Base-by-base conservation (phyloP, 768 basidiomycete species). In the Kwoniella sp. region DNA sequence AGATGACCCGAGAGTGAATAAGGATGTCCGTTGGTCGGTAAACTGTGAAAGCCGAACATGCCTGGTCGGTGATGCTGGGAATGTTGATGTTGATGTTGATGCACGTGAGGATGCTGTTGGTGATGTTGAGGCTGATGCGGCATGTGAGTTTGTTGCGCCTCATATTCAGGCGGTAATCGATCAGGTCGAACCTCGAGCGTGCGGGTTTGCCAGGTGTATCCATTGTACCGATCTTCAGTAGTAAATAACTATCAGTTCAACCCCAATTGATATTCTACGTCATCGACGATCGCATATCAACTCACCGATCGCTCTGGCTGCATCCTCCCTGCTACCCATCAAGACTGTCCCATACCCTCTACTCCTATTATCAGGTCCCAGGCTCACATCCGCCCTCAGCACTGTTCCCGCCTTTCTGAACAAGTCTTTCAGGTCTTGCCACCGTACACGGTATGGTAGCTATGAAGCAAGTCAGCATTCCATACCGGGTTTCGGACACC, bases 381-480 rank as follows among this genome's bases (percentile, higher is more conserved):
- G 83, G 59, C 89, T 85, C 67, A 90, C 86, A 76, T 88, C 86
- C 44, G 92, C 88, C 53, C 90, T 84, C 37, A 91, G 82, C 67
- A 94, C 88, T 27, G 90, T 96, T 46, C 96, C 96, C 6, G 95
- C 91, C 68, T 91, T 90, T 37, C 95, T 87, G 80, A 99, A 97
- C 56, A 99, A 86, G 79, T 99, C 95, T 73, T 99, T 98, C 67
- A 99, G 86, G 82, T 99, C 96, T 82, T 99, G 96, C 96, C 96
- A 99, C 59, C 96, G 87, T 40, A 97, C 94, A 65, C 95, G 85
- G 81, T 95, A 98, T 0, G 96, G 96, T 25, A 99, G 86, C 92
- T 94, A 63, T 9, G n/a, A n/a, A 19, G 13, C 40, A 12, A 15
- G 44, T 68, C 49, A 73, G 71, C 56, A 21, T 6, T 19, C 17